Evolutionary conservation across 257 asterid genomes (phyloP).

Genomic region (Penstemon eatonii): DNA sequence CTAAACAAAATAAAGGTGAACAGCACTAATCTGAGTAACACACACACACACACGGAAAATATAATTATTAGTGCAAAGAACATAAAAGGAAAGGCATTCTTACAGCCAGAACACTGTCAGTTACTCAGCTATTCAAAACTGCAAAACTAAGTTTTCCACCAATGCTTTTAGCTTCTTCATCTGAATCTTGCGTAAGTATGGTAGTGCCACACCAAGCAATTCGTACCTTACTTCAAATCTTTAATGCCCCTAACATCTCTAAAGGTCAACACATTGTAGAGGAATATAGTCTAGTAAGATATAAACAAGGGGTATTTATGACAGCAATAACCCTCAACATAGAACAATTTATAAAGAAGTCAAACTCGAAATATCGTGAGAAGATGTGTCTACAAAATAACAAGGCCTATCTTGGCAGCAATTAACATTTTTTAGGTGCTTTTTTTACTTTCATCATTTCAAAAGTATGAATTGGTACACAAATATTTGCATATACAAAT

Average conservation of each 20-base stretch:
- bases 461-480: slow-evolving; percentile 1
- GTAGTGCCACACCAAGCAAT: neutral
- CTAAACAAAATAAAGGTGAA: slow-evolving; percentile 1
- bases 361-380: neutral
- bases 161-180: no score
- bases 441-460: neutral
- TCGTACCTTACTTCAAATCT: no score
- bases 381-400: neutral
- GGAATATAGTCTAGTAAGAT: no score
- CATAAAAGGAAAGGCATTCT: neutral
- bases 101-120: neutral
- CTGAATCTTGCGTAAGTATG: neutral
- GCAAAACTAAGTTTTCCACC: neutral
- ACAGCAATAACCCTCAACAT: neutral
- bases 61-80: neutral
- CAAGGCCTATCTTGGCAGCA: neutral
- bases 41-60: neutral
- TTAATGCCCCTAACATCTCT: neutral
- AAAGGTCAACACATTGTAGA: neutral
- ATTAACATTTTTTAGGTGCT: neutral
- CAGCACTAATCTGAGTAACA: neutral
- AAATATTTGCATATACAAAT: slow-evolving; percentile 3
- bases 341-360: neutral
- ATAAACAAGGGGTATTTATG: neutral
- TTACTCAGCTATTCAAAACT: neutral